A percentile compares a stretch with the other conserved stretches of the same genome.
These are phyloP conservation scores for Boletus eberwhitei DNA, from an alignment of 768 basidiomycete species.

Conservation along the genomic window DNA sequence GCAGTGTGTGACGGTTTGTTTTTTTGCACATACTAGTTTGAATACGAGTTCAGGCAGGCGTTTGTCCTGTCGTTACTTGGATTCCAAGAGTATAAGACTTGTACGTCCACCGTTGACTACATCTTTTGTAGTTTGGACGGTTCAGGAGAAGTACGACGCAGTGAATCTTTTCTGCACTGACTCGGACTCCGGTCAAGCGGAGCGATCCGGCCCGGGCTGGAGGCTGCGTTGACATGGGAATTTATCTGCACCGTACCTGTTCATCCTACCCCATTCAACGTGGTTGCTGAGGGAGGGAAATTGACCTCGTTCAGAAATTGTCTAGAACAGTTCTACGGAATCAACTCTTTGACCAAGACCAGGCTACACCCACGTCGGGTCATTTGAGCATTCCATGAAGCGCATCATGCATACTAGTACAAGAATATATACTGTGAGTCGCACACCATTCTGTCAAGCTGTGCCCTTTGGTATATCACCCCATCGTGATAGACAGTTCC, in stretches of 20 bases:
- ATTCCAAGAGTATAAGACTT: background rate
- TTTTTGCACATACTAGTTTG: too few relatives aligned
- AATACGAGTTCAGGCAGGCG: too few relatives aligned
- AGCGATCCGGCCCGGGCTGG: too few relatives aligned
- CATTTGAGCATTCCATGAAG: background rate
- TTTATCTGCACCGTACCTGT: too few relatives aligned
- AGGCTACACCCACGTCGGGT: background rate
- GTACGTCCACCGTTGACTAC: background rate
- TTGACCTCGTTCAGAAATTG: too few relatives aligned
- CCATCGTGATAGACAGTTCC: constrained; percentile 9
- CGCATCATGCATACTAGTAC: constrained; percentile 2
- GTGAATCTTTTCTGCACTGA: too few relatives aligned
- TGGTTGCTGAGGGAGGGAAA: too few relatives aligned
- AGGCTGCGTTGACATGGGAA: too few relatives aligned
- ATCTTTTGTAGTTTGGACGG: background rate
- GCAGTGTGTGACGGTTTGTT: too few relatives aligned
- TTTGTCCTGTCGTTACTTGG: too few relatives aligned
- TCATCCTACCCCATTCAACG: too few relatives aligned
- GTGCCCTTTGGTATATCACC: background rate
- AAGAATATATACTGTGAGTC: constrained; percentile 16
- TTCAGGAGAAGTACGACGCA: too few relatives aligned
- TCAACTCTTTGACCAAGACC: background rate
- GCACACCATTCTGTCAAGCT: background rate
- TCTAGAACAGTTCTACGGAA: background rate
- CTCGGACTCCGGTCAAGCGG: background rate